phyloP scores from a whole-genome alignment of 2,329 filamentous ascomycete species.

The Cordyceps pruinosa region DNA sequence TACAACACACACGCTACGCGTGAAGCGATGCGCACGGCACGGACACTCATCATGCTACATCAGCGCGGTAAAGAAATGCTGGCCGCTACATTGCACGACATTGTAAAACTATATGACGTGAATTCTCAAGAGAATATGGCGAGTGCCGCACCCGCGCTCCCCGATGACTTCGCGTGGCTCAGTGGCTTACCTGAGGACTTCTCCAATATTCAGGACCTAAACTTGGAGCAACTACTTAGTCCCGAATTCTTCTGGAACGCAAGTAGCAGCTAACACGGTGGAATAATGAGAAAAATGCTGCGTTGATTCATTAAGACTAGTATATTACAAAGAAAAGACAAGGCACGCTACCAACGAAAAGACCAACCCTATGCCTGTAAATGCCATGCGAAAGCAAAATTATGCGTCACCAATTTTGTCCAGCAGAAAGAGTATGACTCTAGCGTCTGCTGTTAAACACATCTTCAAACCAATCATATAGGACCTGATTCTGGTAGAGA shows the following conservation, averaged over 20 bases:
- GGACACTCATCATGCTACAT: slow-evolving; percentile 45
- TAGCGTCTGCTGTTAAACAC: neutral
- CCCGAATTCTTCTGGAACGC: slow-evolving; percentile 15
- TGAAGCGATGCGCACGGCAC: slow-evolving; percentile 49
- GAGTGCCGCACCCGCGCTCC: slow-evolving; percentile 17
- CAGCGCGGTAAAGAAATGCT: slow-evolving; percentile 43
- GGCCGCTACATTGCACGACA: slow-evolving; percentile 29
- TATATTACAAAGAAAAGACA: neutral
- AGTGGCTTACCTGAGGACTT: slow-evolving; percentile 37
- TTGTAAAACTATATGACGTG: slow-evolving; percentile 29
- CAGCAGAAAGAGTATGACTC: no score
- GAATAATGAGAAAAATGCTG: neutral
- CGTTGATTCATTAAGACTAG: neutral
- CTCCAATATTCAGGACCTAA: slow-evolving; percentile 35
- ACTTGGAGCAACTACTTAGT: slow-evolving; percentile 35
- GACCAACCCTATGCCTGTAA: neutral
- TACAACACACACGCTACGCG: slow-evolving; percentile 42
- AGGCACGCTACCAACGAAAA: neutral
- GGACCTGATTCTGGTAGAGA: slow-evolving; percentile 5
- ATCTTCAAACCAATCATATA: slow-evolving; percentile 12
- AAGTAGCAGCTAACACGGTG: neutral
- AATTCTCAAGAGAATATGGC: slow-evolving; percentile 17
- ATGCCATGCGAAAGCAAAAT: neutral
- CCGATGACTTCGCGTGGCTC: slow-evolving; percentile 33
- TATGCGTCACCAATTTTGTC: no score